Evolutionary conservation across 805 yeast genomes (phyloP), one percentile per base, ranked within the genome.

Genomic region (Spathaspora gorwiae): DNA sequence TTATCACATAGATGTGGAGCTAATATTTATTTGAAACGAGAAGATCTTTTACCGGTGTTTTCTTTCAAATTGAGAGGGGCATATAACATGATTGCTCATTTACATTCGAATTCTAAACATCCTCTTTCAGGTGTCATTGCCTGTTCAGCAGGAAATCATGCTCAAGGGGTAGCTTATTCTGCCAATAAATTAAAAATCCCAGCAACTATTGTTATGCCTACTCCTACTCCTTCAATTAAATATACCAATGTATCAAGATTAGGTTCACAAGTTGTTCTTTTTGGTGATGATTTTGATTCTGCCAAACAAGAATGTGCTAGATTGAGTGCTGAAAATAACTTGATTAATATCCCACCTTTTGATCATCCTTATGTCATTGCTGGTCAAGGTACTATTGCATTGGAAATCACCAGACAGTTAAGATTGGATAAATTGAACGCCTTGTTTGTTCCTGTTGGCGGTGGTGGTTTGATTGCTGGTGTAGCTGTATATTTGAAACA

Each of bases 111-210:
- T 12, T 61, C 68, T 15, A 79, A 76, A 39, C 72, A 83, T 54
- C 76, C 83, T 51, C 56, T 88, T 62, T 73, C 77, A 40, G 99
- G 99, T 55, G 97, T 94, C 45, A 86, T 95, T 61, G 97, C 98
- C 0, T 94, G 98, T 59, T 89, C 97, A 29, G 99, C 99, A 4
- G 99, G 99, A 32, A 94, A 94, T 65, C 99, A 94, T 57, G 99
- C 99, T 1, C 99, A 94, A 63, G 99, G 99, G 54, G 98, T 94
- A 11, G 99, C 99, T 0, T 92, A 68, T 62, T 85, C 96, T 19
- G 96, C 98, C 4, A 81, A 80, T 48, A 80, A 84, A 48, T 72
- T 94, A 59, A 84, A 84, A 26, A 89, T 94, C 43, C 94, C 96
- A 3, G 92, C 98, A 4, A 92, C 97, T 5, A 94, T 94, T 44